phyloP scores from a whole-genome alignment of 805 yeast genomes.

The Debaryomyces tyrocola region DNA sequence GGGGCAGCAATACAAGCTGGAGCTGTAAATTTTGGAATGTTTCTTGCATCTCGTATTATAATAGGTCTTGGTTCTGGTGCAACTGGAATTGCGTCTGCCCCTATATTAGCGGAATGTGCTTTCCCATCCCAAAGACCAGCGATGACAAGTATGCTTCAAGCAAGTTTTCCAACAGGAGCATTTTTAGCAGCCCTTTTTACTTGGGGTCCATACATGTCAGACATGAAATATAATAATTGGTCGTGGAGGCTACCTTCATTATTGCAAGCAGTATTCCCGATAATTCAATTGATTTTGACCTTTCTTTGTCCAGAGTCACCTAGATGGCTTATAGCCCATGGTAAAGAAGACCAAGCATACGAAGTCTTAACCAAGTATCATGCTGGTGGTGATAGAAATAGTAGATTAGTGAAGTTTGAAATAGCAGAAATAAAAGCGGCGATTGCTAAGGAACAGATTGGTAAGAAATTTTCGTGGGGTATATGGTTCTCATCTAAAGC shows the following conservation, averaged over 20 bases:
- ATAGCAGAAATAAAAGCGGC: too few species aligned
- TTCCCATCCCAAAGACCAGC: slow-evolving; percentile 48
- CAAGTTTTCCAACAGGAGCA: slow-evolving; percentile 60
- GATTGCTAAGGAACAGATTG: too few species aligned
- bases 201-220: slow-evolving; percentile 29
- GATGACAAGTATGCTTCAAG: slow-evolving; percentile 48
- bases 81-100: slow-evolving; percentile 58
- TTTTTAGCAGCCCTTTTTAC: slow-evolving; percentile 45
- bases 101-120: slow-evolving; percentile 54
- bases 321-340: slow-evolving; percentile 40
- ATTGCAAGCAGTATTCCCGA: not conserved
- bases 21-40: slow-evolving; percentile 35
- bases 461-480: slow-evolving; percentile 12
- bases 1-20: slow-evolving; percentile 34
- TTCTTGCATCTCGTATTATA: slow-evolving; percentile 52
- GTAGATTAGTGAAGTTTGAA: slow-evolving; percentile 2
- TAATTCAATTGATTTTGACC: too few species aligned
- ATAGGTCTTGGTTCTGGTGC: slow-evolving; percentile 35
- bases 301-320: slow-evolving; percentile 45
- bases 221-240: slow-evolving; percentile 18
- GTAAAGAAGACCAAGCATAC: slow-evolving; percentile 28
- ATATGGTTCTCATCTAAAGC: not conserved
- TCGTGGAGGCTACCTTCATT: slow-evolving; percentile 12
- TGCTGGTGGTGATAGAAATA: slow-evolving; percentile 26
- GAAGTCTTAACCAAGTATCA: slow-evolving; percentile 17